These are phyloP conservation scores for Geoglossum glabrum DNA, from an alignment of 495 filamentous ascomycete species.

Conservation along the genomic window DNA sequence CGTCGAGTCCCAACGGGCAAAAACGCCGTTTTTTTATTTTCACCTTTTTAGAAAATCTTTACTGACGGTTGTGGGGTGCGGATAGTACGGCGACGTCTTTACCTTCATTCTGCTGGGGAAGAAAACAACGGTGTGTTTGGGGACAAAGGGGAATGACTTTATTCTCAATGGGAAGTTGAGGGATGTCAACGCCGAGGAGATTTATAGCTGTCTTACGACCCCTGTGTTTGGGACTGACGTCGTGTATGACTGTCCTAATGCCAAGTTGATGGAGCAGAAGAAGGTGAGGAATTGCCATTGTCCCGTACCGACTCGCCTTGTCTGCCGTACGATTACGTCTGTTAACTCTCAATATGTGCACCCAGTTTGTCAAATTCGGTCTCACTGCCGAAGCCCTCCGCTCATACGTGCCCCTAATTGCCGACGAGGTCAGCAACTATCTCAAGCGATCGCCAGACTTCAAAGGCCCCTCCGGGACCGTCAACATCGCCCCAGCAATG, in stretches of 20 bases:
- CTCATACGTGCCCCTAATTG: constrained; percentile 38
- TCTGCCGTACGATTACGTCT: neutral
- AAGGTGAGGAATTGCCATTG: constrained; percentile 25
- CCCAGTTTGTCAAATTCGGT: constrained; percentile 43
- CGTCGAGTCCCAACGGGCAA: too few species aligned
- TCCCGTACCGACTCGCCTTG: neutral
- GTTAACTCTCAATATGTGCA: neutral
- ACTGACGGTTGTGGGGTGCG: neutral
- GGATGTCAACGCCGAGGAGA: constrained; percentile 43
- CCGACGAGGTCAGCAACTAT: constrained; percentile 30
- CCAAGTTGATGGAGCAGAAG: constrained; percentile 51
- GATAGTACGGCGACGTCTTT: constrained; percentile 42
- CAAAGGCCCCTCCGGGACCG: constrained; percentile 25
- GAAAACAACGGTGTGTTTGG: constrained; percentile 40
- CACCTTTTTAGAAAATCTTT: neutral
- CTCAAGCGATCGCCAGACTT: constrained; percentile 26
- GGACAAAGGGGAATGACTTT: constrained; percentile 41
- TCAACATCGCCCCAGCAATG: constrained; percentile 34
- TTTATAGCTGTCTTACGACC: constrained; percentile 38
- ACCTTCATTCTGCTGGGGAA: constrained; percentile 43
- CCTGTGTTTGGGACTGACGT: constrained; percentile 44
- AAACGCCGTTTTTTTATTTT: neutral
- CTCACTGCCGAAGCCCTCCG: constrained; percentile 40
- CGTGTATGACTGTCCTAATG: constrained; percentile 44
- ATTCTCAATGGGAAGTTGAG: constrained; percentile 40